A percentile compares a stretch with the other conserved stretches of the same genome.
Conservation (phyloP, 441 rosid genomes). For the Arabidopsis lyrata region DNA sequence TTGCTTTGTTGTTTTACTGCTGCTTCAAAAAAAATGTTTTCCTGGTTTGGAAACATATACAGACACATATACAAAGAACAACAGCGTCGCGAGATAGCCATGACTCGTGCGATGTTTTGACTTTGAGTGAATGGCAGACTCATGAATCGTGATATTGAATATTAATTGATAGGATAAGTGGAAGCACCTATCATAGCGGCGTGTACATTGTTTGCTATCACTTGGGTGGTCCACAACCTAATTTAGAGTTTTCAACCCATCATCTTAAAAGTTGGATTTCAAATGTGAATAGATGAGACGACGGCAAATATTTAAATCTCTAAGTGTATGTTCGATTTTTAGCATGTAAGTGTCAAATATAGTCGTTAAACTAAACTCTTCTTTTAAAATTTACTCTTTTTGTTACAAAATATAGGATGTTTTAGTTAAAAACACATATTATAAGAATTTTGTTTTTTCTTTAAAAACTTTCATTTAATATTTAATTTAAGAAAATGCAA, state of each 20-base stretch:
- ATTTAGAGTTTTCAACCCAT: slow-evolving; percentile 23
- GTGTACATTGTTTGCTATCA: neutral
- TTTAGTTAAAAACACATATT: too few species aligned
- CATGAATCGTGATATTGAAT: neutral
- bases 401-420: too few species aligned
- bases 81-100: neutral
- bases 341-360: neutral
- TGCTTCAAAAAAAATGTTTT: neutral
- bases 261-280: neutral
- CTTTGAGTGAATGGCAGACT: neutral
- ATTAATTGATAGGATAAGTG: slow-evolving; percentile 10
- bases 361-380: neutral
- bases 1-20: neutral
- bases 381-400: neutral
- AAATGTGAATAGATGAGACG: neutral
- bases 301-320: neutral
- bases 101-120: slow-evolving; percentile 6
- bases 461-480: too few species aligned
- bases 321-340: neutral
- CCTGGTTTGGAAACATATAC: neutral
- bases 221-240: slow-evolving; percentile 23
- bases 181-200: slow-evolving; percentile 15
- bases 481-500: too few species aligned
- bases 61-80: neutral
- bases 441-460: too few species aligned